Evolutionary conservation across 2,329 filamentous ascomycete genomes (phyloP), one percentile per base, ranked within the genome.

Genomic region (Zopfia rhizophila): DNA sequence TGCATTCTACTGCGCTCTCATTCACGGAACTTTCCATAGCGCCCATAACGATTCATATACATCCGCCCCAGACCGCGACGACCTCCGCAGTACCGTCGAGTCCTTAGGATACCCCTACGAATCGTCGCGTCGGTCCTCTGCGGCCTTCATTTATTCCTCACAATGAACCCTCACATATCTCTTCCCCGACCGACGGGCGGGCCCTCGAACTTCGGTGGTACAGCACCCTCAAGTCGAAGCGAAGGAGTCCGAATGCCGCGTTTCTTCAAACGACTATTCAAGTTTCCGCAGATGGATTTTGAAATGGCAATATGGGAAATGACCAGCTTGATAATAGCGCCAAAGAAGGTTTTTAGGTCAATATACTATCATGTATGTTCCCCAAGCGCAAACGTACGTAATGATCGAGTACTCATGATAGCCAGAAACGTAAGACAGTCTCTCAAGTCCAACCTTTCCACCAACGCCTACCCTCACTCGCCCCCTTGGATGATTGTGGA

Each of bases 301-400:
- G 85, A 88, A 66, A 86, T 87, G 78, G 85, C 85, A 14, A 82
- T 87, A 57, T 88, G 85, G 85, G 85, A 88, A 69, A 88, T 88
- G 82, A 86, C 83, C 51, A 83, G 81, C 60, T 75, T 88, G 40
- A 77, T 88, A 54, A 83, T 88, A 64, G 82, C 84, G 22, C 85
- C 85, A 0, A 88, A 87, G 73, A 87, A 87, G 66, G 85, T 88
- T 38, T 88, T 88, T 68, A 77, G 85, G 52, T 85, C 83, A 31
- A 87, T 88, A 69, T 88, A 87, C 69, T 87, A 88, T 62, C 84
- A 88, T 72, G 84, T 86, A 72, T 28, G 55, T 12, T 11, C 37
- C 30, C 11, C n/a, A n/a, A n/a, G n/a, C n/a, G n/a, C n/a, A n/a
- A 23, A 19, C 27, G 12, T 21, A 30, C 23, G 13, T 16, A 29